Evolutionary conservation across 2,329 filamentous ascomycete genomes (phyloP).

Genomic region (Fonsecaea monophora): DNA sequence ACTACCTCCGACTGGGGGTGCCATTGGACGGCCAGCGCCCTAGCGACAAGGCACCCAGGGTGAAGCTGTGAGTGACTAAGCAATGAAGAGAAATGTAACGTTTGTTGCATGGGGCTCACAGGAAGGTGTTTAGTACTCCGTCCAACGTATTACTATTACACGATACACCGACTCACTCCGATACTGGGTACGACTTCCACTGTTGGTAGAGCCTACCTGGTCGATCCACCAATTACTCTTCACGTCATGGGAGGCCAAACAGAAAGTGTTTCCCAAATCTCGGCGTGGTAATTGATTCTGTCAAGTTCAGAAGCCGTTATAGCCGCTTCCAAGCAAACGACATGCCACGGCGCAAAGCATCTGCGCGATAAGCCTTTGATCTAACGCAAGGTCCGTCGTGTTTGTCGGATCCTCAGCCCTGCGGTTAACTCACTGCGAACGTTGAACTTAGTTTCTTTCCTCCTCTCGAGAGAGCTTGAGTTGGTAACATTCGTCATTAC

Average conservation of each 20-base stretch:
- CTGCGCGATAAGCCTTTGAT: not conserved
- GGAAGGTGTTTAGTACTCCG: too few species aligned
- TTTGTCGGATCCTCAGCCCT: not conserved
- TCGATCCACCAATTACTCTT: too few species aligned
- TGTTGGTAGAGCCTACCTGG: too few species aligned
- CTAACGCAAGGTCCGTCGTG: not conserved
- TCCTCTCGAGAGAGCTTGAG: not conserved
- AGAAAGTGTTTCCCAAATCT: too few species aligned
- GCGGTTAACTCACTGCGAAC: not conserved
- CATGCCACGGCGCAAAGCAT: not conserved
- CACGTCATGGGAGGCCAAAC: too few species aligned
- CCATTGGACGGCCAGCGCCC: not conserved
- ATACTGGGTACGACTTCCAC: too few species aligned
- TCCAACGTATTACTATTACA: too few species aligned
- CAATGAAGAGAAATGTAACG: not conserved
- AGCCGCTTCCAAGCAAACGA: too few species aligned
- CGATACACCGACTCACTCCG: too few species aligned
- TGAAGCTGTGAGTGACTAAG: not conserved
- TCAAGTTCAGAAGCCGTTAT: too few species aligned
- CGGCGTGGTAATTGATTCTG: too few species aligned
- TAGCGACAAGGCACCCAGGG: not conserved
- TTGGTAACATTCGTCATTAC: not conserved
- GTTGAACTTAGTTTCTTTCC: not conserved
- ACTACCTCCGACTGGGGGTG: not conserved
- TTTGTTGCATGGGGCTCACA: not conserved